phyloP scores from a whole-genome alignment of 768 basidiomycete genomes.

The Suillus hirtellus region DNA sequence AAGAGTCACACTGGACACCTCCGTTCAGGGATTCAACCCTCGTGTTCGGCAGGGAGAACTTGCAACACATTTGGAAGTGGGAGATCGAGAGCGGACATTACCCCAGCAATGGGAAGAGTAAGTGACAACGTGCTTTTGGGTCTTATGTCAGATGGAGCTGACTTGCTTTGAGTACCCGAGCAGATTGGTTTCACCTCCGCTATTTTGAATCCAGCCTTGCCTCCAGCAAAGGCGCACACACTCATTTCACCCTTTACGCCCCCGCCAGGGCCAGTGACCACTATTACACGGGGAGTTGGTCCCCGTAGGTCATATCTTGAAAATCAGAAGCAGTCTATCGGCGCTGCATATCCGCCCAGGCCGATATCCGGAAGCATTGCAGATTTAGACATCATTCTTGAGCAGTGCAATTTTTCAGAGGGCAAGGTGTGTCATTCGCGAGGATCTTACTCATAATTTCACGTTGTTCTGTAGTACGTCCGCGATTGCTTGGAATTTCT shows the following conservation, averaged over 20 bases:
- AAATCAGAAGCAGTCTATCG: conserved; percentile 55
- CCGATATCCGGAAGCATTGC: conserved; percentile 81
- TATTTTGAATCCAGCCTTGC: conserved; percentile 69
- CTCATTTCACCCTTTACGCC: conserved; percentile 53
- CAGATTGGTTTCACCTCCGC: conserved; percentile 55
- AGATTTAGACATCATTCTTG: conserved; percentile 85
- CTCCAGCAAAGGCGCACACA: conserved; percentile 44
- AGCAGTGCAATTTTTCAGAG: conserved; percentile 79
- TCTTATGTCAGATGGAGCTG: conserved; percentile 7
- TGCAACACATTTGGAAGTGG: conserved; percentile 91
- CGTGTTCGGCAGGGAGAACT: conserved; percentile 66
- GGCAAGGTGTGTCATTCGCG: conserved; percentile 52
- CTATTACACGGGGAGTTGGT: conserved; percentile 62
- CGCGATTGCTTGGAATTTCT: conserved; percentile 92
- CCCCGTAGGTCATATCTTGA: conserved; percentile 76
- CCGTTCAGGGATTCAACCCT: conserved; percentile 58
- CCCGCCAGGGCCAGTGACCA: conserved; percentile 41
- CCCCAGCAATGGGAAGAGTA: conserved; percentile 71
- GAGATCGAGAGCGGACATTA: conserved; percentile 89
- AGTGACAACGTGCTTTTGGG: conserved; percentile 32
- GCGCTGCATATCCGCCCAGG: conserved; percentile 80
- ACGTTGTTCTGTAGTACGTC: conserved; percentile 63
- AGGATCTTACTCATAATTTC: conserved; percentile 1
- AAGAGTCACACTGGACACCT: conserved; percentile 41
- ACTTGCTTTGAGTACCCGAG: conserved; percentile 51